Base-by-base conservation (phyloP, 139 green algal species). In the Asterochloris sp. region DNA sequence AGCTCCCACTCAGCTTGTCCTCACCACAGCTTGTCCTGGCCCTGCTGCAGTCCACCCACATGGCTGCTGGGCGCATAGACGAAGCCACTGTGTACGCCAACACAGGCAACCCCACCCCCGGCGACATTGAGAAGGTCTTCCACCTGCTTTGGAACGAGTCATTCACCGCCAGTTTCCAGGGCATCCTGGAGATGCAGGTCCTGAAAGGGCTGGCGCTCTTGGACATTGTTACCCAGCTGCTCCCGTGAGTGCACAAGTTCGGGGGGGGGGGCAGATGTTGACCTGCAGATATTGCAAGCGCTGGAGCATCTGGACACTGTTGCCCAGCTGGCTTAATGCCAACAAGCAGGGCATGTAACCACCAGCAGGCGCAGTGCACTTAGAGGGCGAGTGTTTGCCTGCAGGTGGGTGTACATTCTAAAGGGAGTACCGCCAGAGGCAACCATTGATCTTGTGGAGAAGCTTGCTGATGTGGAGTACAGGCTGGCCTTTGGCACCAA, bases 191-290 rank as follows among this genome's bases (percentile, higher is more conserved):
- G 66, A 85, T 97, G 83, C 95, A 98, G 86, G 76, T 90, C 67
- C 78, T 89, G 15, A 90, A 94, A 60, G 96, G 96, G 11, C 82
- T 99, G 14, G 96, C 96, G 11, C 91, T 99, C 60, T 87, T 93
- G 21, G 96, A 99, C 88, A 94, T 99, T 64, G 85, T 98, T 27
- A 89, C 94, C 62, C 90, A 98, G 86, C 85, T 99, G 76, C 95
- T 98, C 79, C 93, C 92, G 90, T 97, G 79, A 92, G 93, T 54
- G 38, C 38, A 54, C 38, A 54, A 54, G 38, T 54, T 54, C 38
- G 6, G 38, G 38, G 38, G 38, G 38, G 38, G 38, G 38, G 38
- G 4, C 38, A 54, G 38, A 54, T 54, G 38, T 54, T 2, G 38
- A 54, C 38, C 38, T 54, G 38, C n/a, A n/a, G n/a, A n/a, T n/a